phyloP scores from a whole-genome alignment of 192 early-diverging fungal genomes.

The Rhizophagus prolifer region DNA sequence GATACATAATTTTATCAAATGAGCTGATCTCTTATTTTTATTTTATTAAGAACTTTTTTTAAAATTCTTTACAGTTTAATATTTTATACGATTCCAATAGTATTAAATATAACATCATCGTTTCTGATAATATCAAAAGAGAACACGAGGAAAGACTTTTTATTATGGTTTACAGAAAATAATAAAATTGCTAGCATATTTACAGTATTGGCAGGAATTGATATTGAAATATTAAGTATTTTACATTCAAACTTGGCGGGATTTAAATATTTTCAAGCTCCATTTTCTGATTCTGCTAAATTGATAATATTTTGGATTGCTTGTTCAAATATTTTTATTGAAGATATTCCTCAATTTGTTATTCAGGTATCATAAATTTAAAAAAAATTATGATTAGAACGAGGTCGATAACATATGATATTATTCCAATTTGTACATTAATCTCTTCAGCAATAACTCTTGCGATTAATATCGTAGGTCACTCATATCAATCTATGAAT shows the following conservation, averaged over 20 bases:
- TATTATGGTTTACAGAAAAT: background rate
- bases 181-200: conserved; percentile 1
- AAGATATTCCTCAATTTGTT: conserved; percentile 26
- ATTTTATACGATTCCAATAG: background rate
- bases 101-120: background rate
- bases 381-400: background rate
- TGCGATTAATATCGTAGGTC: background rate
- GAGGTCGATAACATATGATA: background rate
- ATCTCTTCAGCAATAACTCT: background rate
- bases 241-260: conserved; percentile 4
- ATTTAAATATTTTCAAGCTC: conserved; percentile 4
- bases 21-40: background rate
- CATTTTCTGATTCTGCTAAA: background rate
- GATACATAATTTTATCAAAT: too few relatives aligned
- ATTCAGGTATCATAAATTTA: conserved; percentile 12
- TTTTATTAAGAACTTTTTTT: background rate
- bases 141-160: background rate
- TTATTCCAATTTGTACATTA: background rate
- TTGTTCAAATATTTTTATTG: conserved; percentile 8
- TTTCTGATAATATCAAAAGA: conserved; percentile 7
- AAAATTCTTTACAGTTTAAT: background rate
- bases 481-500: background rate
- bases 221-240: conserved; percentile 15
- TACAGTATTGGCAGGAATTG: conserved; percentile 12
- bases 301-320: conserved; percentile 4